Evolutionary conservation across 148 eudicot genomes (phyloP), one percentile per base, ranked within the genome.

Genomic region (Polygonum maritimum): DNA sequence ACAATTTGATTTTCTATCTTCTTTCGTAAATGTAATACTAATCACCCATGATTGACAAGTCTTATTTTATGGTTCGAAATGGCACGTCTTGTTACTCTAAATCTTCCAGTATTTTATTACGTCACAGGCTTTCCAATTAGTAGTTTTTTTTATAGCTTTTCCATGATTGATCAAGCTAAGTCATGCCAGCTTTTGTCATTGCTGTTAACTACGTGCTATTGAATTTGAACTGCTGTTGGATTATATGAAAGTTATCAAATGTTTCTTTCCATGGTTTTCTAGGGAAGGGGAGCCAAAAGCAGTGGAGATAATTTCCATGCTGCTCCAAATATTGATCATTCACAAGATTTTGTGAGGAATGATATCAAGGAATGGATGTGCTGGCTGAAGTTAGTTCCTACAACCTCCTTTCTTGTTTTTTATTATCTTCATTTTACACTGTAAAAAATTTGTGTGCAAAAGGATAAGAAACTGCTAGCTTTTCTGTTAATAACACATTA

Each of bases 321-420:
- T 69, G 99, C 99, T 84, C 99, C 99, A 77, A 96, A 96, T 78
- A 96, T 96, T 79, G 99, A 96, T 78, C 99, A 96, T 83, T 96
- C 99, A 9, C 99, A 96, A 84, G 97, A 96, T 36, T 96, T 96
- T 78, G 99, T 96, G 62, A 92, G 99, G 81, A 91, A 80, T 36
- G 99, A 96, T 82, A 75, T 92, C 54, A 89, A 85, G 77, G 95
- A 92, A 80, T 96, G 99, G 99, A 65, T 96, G 63, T 18, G 81
- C 83, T 96, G 98, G 99, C 86, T 96, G 79, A 91, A 97, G 98
- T 96, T 81, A 79, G 88, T 71, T 10, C 55, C 40, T 36, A 38
- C 41, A 67, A 67, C 71, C 3, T 67, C 36, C 71, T 36, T 14
- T 67, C 71, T 36, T 16, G 19, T 41, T 7, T 12, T 12, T 65